Evolutionary conservation across 192 early-diverging fungal species (phyloP).

Genomic region (Linnemannia schmuckeri): DNA sequence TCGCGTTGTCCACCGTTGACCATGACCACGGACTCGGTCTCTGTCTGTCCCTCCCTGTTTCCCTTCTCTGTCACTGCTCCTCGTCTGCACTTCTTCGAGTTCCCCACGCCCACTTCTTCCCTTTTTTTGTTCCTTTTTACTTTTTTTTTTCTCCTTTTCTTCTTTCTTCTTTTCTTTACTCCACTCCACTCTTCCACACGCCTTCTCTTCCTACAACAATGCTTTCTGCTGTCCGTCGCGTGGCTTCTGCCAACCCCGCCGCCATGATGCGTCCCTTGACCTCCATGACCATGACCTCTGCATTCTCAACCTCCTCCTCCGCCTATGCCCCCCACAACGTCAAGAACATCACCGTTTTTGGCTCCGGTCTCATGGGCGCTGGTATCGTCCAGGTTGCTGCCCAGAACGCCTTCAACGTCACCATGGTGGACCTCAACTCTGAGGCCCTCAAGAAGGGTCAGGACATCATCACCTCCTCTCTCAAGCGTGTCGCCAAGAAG

Average conservation of each 20-base stretch:
- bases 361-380: conserved; percentile 90
- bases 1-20: conserved; percentile 12
- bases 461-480: conserved; percentile 86
- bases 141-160: conserved; percentile 1
- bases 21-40: conserved; percentile 10
- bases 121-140: not conserved
- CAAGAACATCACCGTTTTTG: conserved; percentile 85
- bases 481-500: conserved; percentile 92
- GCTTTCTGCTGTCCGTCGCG: conserved; percentile 53
- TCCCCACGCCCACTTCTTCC: not conserved
- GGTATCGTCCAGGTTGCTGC: conserved; percentile 93
- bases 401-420: conserved; percentile 82
- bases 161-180: not conserved
- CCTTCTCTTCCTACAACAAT: conserved; percentile 17
- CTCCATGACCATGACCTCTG: conserved; percentile 31
- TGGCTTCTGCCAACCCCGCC: conserved; percentile 47
- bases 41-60: too few species aligned
- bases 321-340: conserved; percentile 43
- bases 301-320: conserved; percentile 56
- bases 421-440: conserved; percentile 86
- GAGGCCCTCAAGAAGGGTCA: conserved; percentile 83
- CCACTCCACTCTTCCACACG: not conserved
- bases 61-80: too few species aligned
- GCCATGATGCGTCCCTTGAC: conserved; percentile 50
- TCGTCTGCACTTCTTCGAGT: not conserved